Evolutionary conservation across 768 basidiomycete genomes (phyloP), one percentile per base, ranked within the genome.

Genomic region (Kwoniella dendrophila): DNA sequence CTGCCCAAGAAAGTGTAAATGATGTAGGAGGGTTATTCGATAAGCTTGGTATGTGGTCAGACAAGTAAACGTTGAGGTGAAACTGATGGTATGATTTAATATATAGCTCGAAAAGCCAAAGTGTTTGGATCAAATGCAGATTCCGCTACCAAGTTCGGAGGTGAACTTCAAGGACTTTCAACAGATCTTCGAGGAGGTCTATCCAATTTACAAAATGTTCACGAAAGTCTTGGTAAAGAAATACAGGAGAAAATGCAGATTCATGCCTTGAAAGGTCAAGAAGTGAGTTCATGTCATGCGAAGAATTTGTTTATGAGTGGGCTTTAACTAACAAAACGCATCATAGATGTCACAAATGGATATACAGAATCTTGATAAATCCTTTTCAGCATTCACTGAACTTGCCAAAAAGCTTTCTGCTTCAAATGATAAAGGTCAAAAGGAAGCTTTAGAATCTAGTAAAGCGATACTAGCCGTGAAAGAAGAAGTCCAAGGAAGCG

Each of bases 11-110:
- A 65, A 87, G 86, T 62, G 80, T 90, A 18, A 82, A 82, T 7
- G 90, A 96, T 73, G 82, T 94, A 36, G 75, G 77, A 1, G 85
- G 85, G 0, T 79, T 94, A 24, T 90, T 92, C 66, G 86, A 86
- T 43, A 96, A 95, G 79, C 84, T 96, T 47, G 89, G 92, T 92
- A 71, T 71, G 85, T 53, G 20, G 36, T 36, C 22, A 24, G 26
- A 5, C 36, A 10, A 7, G 20, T n/a, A 16, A 32, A 18, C n/a
- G 49, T 16, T 5, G 16, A 26, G 41, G 41, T 51, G 1, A 32
- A 34, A 30, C 49, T 50, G 24, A 49, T n/a, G 1, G 16, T 2
- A 2, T n/a, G 40, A 14, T 18, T 7, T 3, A 3, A 5, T 24
- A 14, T 34, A 16, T 66, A 94, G 92, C 90, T 41, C 88, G 93